These are phyloP conservation scores for Candida cerambycidarum DNA, from an alignment of 805 yeast genomes.

Conservation along the genomic window DNA sequence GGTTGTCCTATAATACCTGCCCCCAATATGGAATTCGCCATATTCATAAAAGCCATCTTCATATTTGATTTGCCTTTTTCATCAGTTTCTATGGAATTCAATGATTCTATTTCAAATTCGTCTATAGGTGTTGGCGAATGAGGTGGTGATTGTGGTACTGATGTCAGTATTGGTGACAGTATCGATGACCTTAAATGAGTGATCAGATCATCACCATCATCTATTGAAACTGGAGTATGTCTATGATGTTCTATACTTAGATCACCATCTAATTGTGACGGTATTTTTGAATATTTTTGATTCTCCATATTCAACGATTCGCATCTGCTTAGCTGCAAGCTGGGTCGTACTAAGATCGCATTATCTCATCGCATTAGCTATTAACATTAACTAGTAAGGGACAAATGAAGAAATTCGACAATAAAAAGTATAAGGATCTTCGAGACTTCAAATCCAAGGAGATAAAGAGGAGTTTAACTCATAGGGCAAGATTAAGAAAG, in stretches of 20 bases:
- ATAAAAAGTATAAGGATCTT: slow-evolving; percentile 28
- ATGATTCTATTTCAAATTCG: background rate
- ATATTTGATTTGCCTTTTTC: slow-evolving; percentile 42
- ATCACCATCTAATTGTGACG: background rate
- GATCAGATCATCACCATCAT: too few relatives aligned
- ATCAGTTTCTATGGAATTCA: slow-evolving; percentile 5
- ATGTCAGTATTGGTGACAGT: too few relatives aligned
- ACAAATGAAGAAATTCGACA: slow-evolving; percentile 14
- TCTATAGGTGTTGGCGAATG: background rate
- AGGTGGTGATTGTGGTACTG: too few relatives aligned
- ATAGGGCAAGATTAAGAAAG: slow-evolving; percentile 78
- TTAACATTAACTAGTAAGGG: too few relatives aligned
- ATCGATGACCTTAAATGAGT: too few relatives aligned
- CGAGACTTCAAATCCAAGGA: slow-evolving; percentile 52
- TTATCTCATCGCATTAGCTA: slow-evolving; percentile 18
- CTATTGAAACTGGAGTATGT: background rate
- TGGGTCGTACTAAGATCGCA: too few relatives aligned
- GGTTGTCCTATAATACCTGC: slow-evolving; percentile 97
- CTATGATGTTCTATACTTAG: background rate
- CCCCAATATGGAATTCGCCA: slow-evolving; percentile 93
- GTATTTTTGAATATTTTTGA: slow-evolving; percentile 1
- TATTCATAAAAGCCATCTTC: slow-evolving; percentile 92
- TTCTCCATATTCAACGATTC: slow-evolving; percentile 1
- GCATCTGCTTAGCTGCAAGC: slow-evolving; percentile 1
- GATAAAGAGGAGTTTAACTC: slow-evolving; percentile 73